A percentile compares a stretch with the other conserved stretches of the same genome.
Conservation (phyloP, 2,329 filamentous ascomycete genomes). For the Fusarium decemcellulare region DNA sequence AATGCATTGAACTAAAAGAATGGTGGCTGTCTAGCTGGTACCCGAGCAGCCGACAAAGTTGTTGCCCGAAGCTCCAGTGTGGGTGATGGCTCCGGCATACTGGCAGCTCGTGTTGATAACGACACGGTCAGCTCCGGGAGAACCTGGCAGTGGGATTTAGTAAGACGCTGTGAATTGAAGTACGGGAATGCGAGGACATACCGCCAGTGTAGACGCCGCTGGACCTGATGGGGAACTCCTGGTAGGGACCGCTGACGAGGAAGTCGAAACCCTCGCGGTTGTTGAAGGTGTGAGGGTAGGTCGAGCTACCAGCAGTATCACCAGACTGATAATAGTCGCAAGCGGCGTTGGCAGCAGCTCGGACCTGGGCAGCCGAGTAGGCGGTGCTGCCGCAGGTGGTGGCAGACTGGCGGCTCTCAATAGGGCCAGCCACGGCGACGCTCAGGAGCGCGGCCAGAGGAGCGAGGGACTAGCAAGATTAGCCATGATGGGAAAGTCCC, state of each 20-base stretch:
- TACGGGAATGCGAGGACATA: constrained; percentile 27
- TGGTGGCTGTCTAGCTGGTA: constrained; percentile 50
- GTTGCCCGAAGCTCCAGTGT: constrained; percentile 78
- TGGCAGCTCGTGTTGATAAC: constrained; percentile 71
- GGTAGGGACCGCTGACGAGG: constrained; percentile 51
- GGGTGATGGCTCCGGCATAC: constrained; percentile 76
- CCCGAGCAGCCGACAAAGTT: constrained; percentile 74
- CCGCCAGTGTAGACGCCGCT: constrained; percentile 54
- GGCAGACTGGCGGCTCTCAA: constrained; percentile 41
- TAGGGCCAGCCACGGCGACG: constrained; percentile 47
- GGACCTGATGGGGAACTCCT: constrained; percentile 56
- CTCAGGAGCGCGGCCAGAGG: constrained; percentile 47
- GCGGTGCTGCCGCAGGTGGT: constrained; percentile 50
- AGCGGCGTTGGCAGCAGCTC: constrained; percentile 46
- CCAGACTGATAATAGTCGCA: constrained; percentile 43
- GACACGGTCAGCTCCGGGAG: constrained; percentile 76
- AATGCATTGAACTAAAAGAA: not conserved
- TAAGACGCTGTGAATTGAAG: accelerated
- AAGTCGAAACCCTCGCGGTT: constrained; percentile 57
- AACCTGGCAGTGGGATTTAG: constrained; percentile 39
- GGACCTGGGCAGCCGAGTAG: constrained; percentile 48
- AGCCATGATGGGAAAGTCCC: not conserved
- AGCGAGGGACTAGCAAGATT: constrained; percentile 34
- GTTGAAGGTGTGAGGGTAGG: constrained; percentile 57
- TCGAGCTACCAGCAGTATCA: constrained; percentile 47